A percentile compares a stretch with the other conserved stretches of the same genome.
These are phyloP conservation scores for Yamadazyma atlantica DNA, from an alignment of 1,139 yeast species.

Conservation along the genomic window DNA sequence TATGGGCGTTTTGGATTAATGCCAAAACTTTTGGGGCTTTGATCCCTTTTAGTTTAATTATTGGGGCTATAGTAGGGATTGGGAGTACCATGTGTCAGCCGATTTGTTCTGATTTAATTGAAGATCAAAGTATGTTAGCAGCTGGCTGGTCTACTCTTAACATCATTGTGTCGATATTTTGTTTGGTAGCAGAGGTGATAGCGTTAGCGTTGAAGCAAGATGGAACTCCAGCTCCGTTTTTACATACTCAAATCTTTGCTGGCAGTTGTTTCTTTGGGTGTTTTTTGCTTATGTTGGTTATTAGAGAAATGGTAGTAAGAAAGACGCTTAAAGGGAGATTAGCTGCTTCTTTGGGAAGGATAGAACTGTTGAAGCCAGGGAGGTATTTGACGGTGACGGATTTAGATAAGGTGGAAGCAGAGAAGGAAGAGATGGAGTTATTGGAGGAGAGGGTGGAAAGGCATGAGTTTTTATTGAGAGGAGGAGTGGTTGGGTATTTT, in stretches of 20 bases:
- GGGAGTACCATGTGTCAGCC: constrained; percentile 65
- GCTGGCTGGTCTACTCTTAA: constrained; percentile 64
- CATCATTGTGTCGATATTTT: constrained; percentile 42
- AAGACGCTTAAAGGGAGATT: constrained; percentile 17
- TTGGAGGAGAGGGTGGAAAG: constrained; percentile 20
- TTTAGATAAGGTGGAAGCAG: constrained; percentile 8
- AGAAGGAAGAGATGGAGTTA: constrained; percentile 14
- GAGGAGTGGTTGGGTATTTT: constrained; percentile 11
- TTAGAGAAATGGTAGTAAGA: constrained; percentile 32
- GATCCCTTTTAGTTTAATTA: constrained; percentile 50
- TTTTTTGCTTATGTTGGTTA: constrained; percentile 25
- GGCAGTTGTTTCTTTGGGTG: constrained; percentile 46
- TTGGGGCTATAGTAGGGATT: constrained; percentile 61
- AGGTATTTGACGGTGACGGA: constrained; percentile 16
- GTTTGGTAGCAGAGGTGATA: constrained; percentile 50
- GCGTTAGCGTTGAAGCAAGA: constrained; percentile 43
- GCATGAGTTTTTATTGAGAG: constrained; percentile 18
- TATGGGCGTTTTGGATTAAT: constrained; percentile 56
- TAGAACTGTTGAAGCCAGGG: constrained; percentile 7
- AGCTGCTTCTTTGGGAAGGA: constrained; percentile 2
- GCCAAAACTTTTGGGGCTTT: constrained; percentile 51
- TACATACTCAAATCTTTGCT: constrained; percentile 61
- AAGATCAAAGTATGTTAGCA: constrained; percentile 45
- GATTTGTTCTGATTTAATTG: constrained; percentile 55
- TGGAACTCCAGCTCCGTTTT: constrained; percentile 41